Percentiles rank a stretch among this genome's conserved stretches.
Evolutionary conservation across 2,329 filamentous ascomycete genomes (phyloP).

Genomic region (Claviceps spartinae): DNA sequence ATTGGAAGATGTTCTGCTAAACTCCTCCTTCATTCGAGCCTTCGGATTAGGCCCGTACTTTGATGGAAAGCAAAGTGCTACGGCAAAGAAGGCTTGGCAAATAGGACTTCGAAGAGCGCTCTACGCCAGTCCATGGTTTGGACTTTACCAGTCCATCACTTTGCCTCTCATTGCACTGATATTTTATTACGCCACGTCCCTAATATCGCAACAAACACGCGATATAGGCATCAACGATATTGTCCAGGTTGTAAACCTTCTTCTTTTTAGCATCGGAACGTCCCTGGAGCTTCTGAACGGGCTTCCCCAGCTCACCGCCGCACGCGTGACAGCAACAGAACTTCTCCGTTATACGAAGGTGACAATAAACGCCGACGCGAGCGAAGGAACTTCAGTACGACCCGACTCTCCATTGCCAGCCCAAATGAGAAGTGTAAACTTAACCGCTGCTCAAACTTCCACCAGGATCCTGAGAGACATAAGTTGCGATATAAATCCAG

Average conservation of each 20-base stretch:
- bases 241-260: slow-evolving; percentile 63
- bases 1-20: slow-evolving; percentile 62
- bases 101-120: slow-evolving; percentile 53
- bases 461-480: neutral
- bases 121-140: slow-evolving; percentile 59
- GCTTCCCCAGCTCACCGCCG: slow-evolving; percentile 68
- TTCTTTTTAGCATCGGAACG: slow-evolving; percentile 72
- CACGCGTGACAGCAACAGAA: slow-evolving; percentile 57
- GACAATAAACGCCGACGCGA: slow-evolving; percentile 1
- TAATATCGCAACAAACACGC: slow-evolving; percentile 38
- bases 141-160: slow-evolving; percentile 59
- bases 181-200: slow-evolving; percentile 66
- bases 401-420: slow-evolving; percentile 29
- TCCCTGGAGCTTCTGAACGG: slow-evolving; percentile 55
- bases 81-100: slow-evolving; percentile 36
- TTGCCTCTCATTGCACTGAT: slow-evolving; percentile 64
- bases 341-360: slow-evolving; percentile 53
- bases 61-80: slow-evolving; percentile 42
- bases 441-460: slow-evolving; percentile 22
- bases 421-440: slow-evolving; percentile 40
- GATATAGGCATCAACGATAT: slow-evolving; percentile 43
- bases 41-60: slow-evolving; percentile 66
- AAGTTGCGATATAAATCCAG: slow-evolving; percentile 47
- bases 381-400: slow-evolving; percentile 21
- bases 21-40: slow-evolving; percentile 65